Evolutionary conservation across 2,329 filamentous ascomycete species (phyloP).

Genomic region (Phoma herbarum): DNA sequence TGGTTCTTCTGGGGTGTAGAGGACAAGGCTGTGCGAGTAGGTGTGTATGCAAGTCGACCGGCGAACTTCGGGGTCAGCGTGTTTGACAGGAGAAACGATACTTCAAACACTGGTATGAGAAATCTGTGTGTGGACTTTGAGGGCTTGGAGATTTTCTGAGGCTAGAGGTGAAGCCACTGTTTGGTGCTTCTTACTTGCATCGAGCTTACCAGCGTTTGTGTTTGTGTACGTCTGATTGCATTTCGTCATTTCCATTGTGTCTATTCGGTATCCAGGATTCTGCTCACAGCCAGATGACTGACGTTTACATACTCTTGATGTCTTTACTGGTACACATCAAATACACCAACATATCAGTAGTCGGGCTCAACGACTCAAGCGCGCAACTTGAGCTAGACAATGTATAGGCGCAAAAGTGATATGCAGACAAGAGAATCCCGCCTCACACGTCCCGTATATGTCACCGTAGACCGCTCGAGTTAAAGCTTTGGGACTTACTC

Average conservation of each 20-base stretch:
- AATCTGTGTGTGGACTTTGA: constrained; percentile 55
- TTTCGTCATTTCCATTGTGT: background rate
- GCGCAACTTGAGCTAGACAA: background rate
- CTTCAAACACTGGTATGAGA: constrained; percentile 36
- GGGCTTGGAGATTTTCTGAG: constrained; percentile 52
- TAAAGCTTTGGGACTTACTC: background rate
- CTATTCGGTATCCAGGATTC: constrained; percentile 6
- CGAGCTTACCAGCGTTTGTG: background rate
- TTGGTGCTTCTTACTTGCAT: background rate
- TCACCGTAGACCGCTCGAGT: background rate
- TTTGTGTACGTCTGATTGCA: background rate
- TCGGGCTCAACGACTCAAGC: background rate
- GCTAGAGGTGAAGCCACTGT: background rate
- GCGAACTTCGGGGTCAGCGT: constrained; percentile 56
- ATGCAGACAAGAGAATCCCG: no score
- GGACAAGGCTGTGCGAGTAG: constrained; percentile 66
- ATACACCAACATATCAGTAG: background rate
- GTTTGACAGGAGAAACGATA: constrained; percentile 45
- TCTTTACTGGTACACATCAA: background rate
- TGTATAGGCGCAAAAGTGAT: background rate
- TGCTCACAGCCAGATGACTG: background rate
- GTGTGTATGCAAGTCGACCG: constrained; percentile 66
- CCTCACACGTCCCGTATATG: background rate
- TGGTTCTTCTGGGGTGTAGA: constrained; percentile 69
- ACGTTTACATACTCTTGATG: background rate